Base-by-base conservation (phyloP, 164 flowering plant genomes). In the Magnolia sinica region DNA sequence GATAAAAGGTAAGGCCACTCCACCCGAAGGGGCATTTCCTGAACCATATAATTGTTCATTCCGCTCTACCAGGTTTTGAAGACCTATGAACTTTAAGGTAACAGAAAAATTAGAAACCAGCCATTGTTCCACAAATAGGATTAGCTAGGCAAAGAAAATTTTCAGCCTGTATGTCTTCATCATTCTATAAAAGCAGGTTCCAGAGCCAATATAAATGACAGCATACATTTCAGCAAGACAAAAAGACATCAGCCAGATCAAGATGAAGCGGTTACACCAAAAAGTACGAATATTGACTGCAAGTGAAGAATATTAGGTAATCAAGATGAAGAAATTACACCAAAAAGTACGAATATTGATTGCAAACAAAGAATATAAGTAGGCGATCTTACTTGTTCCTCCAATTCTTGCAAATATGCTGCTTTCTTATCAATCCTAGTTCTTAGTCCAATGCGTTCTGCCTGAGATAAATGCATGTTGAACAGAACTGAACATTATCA, bases 1-100 rank as follows among this genome's bases (percentile, higher is more conserved):
- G 73, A 96, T 94, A 82, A 96, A 96, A 27, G 99, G 99, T 77
- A 96, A 87, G 51, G 97, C 88, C 79, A 96, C 97, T 37, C 97
- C 99, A 23, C 96, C 94, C 70, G 82, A 85, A 19, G 97, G 97
- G 80, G 91, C 85, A 88, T 91, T 86, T 78, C 90, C 97, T 8
- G 96, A 86, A 77, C 88, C 82, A 81, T 88, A 92, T 68, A 91
- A 72, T 76, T 90, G 91, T 82, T 96, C 95, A 83, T 96, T 96
- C 72, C 97, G 87, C 37, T 87, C 89, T 81, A 92, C 86, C 75
- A 96, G 83, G 82, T 90, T 92, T 76, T 91, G 96, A 80, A 91
- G 95, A 66, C 96, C 97, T 83, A 88, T 66, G 55, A 64, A 85
- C 99, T 96, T 81, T 50, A 84, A 78, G 71, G 79, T 64, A 10